Base-by-base conservation (phyloP, 306 rosid genomes). In the Cicer yamashitae region DNA sequence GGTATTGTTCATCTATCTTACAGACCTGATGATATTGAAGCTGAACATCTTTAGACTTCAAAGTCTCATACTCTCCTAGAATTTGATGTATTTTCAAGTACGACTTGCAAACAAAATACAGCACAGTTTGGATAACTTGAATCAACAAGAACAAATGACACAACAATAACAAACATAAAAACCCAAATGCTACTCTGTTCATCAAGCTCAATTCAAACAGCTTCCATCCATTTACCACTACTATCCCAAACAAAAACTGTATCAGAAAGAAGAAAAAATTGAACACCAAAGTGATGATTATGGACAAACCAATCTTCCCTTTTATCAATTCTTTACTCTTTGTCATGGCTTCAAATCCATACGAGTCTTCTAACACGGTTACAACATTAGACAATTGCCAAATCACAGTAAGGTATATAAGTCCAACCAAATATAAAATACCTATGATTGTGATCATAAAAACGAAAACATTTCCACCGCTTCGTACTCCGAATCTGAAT, bases 101-200 rank as follows among this genome's bases (percentile, higher is more conserved):
- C 0, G 97, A 89, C 77, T 91, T 91, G 86, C 96, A 92, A 2
- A 89, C 96, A n/a, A 92, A 85, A 79, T 90, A 92, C 8, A 89
- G 54, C 64, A 92, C 87, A 11, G 93, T 87, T 63, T 85, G 87
- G 4, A 80, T 14, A 5, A 88, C 93, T 18, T 80, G 81, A 56
- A 74, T 68, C 25, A 86, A 70, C 41, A 86, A 37, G 25, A 77
- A 50, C 82, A 89, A 43, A 58, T 11, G 61, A 2, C 51, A 71
- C 53, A 84, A 59, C 48, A 79, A 15, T 44, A 84, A 13, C 4
- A 81, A 82, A 46, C 83, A 82, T 0, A 82, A 1, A 38, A 87
- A 8, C 22, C 87, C 89, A 34, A 1, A 68, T n/a, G 43, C 56
- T 1, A 74, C 60, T 70, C 81, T 84, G 0, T 7, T 52, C 13